Evolutionary conservation across 139 green algal genomes (phyloP), one percentile per base, ranked within the genome.

Genomic region (Chlamydomonas sphaeroides): DNA sequence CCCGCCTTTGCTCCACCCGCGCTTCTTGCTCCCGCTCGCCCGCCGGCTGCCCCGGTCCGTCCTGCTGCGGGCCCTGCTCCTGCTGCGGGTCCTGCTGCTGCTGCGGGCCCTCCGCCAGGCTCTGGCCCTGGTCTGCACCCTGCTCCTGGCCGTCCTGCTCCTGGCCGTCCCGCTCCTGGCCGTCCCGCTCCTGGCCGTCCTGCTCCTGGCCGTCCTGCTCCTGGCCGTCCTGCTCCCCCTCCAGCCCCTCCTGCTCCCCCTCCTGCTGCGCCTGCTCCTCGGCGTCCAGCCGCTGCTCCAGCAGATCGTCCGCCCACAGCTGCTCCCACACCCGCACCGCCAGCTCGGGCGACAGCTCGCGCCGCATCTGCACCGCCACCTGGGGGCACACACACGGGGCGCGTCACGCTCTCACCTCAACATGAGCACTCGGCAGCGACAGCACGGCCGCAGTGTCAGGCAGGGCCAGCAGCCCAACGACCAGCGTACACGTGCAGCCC

Each of bases 331-430:
- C 63, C 42, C 49, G 66, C 68, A 93, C 36, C 39, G 86, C 83
- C 87, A 91, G 81, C 68, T 86, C 84, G 1, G 95, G 67, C 0
- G 85, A 68, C 74, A 98, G 82, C 84, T 98, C 95, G 20, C 95
- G 78, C 33, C 94, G 86, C 88, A 98, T 87, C 78, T 95, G 79
- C 3, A 96, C 95, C 30, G 97, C 84, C 32, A 95, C n/a, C n/a
- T n/a, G n/a, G n/a, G n/a, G n/a, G n/a, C n/a, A n/a, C n/a, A n/a
- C n/a, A n/a, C n/a, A n/a, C n/a, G n/a, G n/a, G n/a, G n/a, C n/a
- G n/a, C n/a, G n/a, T n/a, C n/a, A n/a, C n/a, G n/a, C n/a, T n/a
- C n/a, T n/a, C n/a, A n/a, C n/a, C n/a, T n/a, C n/a, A n/a, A n/a
- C n/a, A n/a, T n/a, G n/a, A n/a, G n/a, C n/a, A n/a, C n/a, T n/a